A percentile compares a stretch with the other conserved stretches of the same genome.
Evolutionary conservation across 2,329 filamentous ascomycete genomes (phyloP).

Genomic region (Aspergillus udagawae): DNA sequence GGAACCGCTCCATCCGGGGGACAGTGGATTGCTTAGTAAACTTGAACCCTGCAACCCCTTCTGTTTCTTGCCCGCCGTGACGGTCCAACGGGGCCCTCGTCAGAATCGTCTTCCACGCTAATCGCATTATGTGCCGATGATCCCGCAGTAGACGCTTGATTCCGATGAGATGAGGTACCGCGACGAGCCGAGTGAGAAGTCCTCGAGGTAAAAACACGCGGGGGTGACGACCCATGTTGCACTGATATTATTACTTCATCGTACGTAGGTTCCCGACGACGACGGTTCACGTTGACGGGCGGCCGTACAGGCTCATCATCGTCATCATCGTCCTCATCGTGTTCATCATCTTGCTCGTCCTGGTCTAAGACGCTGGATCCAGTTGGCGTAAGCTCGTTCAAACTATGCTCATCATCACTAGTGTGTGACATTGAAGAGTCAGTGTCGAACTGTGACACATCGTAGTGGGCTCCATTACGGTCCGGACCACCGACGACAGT

Average conservation of each 20-base stretch:
- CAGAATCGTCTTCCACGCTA: slow-evolving; percentile 26
- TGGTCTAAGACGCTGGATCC: slow-evolving; percentile 3
- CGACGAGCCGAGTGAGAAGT: neutral
- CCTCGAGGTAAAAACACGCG: slow-evolving; percentile 1
- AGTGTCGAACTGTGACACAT: slow-evolving; percentile 15
- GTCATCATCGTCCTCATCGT: slow-evolving; percentile 16
- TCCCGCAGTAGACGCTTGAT: slow-evolving; percentile 7
- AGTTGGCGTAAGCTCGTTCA: neutral
- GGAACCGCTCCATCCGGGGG: neutral
- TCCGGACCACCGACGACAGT: slow-evolving; percentile 28
- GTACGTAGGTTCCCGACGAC: slow-evolving; percentile 9
- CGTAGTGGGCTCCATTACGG: slow-evolving; percentile 8
- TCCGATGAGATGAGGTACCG: neutral
- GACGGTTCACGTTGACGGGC: slow-evolving; percentile 11
- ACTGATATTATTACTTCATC: neutral
- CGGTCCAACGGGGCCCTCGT: slow-evolving; percentile 24
- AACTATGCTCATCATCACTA: slow-evolving; percentile 12
- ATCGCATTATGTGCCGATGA: slow-evolving; percentile 23
- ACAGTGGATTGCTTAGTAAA: neutral
- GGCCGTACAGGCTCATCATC: slow-evolving; percentile 21
- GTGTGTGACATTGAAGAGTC: slow-evolving; percentile 13
- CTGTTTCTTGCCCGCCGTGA: slow-evolving; percentile 19
- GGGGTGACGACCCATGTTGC: neutral
- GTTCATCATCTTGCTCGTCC: slow-evolving; percentile 9
- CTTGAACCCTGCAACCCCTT: slow-evolving; percentile 7